A percentile compares a stretch with the other conserved stretches of the same genome.
These are phyloP conservation scores for Ophiocordyceps camponoti-saundersi DNA, from an alignment of 2,329 filamentous ascomycete genomes.

Conservation along the genomic window DNA sequence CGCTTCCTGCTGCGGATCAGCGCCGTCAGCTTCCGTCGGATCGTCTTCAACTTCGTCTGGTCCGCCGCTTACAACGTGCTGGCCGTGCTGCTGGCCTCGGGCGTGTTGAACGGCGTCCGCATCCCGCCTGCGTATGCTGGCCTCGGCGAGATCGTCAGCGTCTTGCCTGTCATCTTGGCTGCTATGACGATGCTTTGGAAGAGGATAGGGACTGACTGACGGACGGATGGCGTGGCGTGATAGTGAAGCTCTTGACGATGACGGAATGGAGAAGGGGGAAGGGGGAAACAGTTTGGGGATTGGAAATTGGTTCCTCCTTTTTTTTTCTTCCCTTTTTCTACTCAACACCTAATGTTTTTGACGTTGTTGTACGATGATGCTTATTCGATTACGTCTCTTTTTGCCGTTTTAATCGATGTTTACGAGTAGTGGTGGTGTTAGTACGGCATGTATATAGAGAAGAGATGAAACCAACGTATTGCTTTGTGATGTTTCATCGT, in stretches of 20 bases:
- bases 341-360: too few relatives aligned
- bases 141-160: slow-evolving; percentile 47
- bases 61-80: slow-evolving; percentile 43
- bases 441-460: too few relatives aligned
- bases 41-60: slow-evolving; percentile 47
- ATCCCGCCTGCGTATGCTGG: slow-evolving; percentile 36
- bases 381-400: too few relatives aligned
- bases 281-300: too few relatives aligned
- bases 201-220: slow-evolving; percentile 1
- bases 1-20: slow-evolving; percentile 31
- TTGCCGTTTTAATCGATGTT: too few relatives aligned
- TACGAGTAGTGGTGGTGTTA: too few relatives aligned
- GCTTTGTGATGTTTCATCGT: too few relatives aligned
- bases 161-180: slow-evolving; percentile 38
- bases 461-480: too few relatives aligned
- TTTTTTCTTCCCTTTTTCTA: not conserved
- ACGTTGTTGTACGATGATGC: too few relatives aligned
- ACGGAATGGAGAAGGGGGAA: too few relatives aligned
- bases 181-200: slow-evolving; percentile 12
- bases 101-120: slow-evolving; percentile 35
- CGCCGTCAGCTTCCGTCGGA: slow-evolving; percentile 17
- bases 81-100: slow-evolving; percentile 41
- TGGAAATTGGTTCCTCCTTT: too few relatives aligned
- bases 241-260: not conserved
- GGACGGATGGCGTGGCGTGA: too few relatives aligned